Evolutionary conservation across 805 yeast genomes (phyloP), one percentile per base, ranked within the genome.

Genomic region (Saccharomycopsis selenospora): DNA sequence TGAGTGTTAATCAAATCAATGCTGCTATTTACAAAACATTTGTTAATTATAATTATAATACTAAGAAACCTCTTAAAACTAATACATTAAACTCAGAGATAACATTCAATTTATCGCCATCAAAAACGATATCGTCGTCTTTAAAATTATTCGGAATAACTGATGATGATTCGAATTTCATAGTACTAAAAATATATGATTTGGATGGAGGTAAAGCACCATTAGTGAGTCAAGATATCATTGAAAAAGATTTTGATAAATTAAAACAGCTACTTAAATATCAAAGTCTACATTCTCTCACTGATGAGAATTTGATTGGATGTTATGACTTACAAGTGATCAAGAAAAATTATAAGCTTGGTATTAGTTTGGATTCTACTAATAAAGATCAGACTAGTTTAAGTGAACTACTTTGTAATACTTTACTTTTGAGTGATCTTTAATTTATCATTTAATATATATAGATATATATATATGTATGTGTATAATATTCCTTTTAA

Each of bases 321-420:
- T 14, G 28, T 25, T 25, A 36, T 23, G 54, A 48, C 20, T 36
- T 48, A 17, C 44, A 51, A 24, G 22, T 5, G 18, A 27, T 51
- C 18, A 51, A 45, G 45, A 51, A 47, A 38, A 51, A 51, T 33
- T 51, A 51, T 28, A 51, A 51, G 27, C 24, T 51, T 20, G 52
- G 47, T 11, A 40, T 28, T 25, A 25, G 43, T 8, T 40, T 47
- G 47, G 26, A 29, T 10, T 44, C 38, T 18, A 45, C 40, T 20
- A 14, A 7, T 6, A 20, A 14, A 11, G 25, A 43, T 6, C 30
- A 14, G 10, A 33, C 44, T 44, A 40, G 47, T 11, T 20, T 42
- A 44, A 18, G 46, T 50, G 20, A 47, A 46, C 17, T 33, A 40
- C 14, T 42, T 50, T 22, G 43, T 36, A 41, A 17, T 46, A 26